phyloP scores from a whole-genome alignment of 176 grass and related monocot species.

The Raddia guianensis region DNA sequence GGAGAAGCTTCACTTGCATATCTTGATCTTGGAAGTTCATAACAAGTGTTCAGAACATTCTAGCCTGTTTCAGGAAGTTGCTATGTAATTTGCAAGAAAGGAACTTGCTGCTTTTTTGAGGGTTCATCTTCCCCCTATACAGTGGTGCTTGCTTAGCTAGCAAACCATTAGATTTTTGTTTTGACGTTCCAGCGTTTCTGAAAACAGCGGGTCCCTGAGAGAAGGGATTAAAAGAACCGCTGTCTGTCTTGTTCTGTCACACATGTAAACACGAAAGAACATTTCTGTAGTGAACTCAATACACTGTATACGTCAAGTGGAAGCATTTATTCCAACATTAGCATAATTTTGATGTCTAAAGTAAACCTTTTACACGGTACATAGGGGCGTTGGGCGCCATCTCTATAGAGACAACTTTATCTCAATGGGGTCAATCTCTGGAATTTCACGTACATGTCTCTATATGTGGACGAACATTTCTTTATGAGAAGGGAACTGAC shows the following conservation, averaged over 20 bases:
- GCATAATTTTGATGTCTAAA: neutral
- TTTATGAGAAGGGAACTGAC: conserved; percentile 1
- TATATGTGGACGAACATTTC: neutral
- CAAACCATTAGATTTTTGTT: neutral
- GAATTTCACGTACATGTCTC: neutral
- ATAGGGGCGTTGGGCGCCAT: neutral
- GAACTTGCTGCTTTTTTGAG: no score
- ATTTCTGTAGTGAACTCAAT: neutral
- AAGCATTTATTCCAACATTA: conserved; percentile 12
- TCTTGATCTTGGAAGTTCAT: conserved; percentile 16
- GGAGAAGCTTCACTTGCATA: neutral
- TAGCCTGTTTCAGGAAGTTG: conserved; percentile 9
- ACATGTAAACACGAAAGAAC: conserved; percentile 22
- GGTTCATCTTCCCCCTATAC: neutral
- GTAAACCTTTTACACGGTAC: neutral
- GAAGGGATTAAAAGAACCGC: neutral
- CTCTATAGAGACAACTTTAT: neutral
- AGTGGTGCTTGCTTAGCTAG: neutral
- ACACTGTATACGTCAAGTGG: neutral
- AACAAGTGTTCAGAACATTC: conserved; percentile 12
- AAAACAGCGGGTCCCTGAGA: neutral
- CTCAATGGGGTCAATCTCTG: neutral
- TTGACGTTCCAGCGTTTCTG: conserved; percentile 12
- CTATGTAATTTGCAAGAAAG: neutral
- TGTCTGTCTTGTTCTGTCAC: neutral